Evolutionary conservation across 306 rosid genomes (phyloP).

Genomic region (Cucurbita maxima): DNA sequence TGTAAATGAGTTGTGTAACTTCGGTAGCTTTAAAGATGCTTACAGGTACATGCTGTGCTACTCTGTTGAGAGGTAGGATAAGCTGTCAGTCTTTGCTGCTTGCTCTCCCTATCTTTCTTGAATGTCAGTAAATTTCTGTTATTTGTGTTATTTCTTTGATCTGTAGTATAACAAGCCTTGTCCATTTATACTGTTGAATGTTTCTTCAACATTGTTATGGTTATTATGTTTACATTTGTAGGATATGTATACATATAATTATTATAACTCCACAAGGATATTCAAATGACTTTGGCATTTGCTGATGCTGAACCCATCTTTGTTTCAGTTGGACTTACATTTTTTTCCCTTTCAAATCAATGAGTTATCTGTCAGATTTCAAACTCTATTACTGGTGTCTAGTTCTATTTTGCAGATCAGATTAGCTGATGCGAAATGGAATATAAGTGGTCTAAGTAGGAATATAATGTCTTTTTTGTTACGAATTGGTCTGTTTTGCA

Average conservation of each 20-base stretch:
- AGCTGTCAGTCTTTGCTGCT: conserved; percentile 76
- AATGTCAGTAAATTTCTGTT: conserved; percentile 55
- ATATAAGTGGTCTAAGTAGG: background rate
- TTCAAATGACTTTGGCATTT: background rate
- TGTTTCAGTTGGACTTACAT: background rate
- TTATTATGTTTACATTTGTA: background rate
- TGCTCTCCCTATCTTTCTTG: conserved; percentile 57
- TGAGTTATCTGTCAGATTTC: background rate
- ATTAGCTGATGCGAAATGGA: background rate
- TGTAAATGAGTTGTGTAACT: conserved; percentile 26
- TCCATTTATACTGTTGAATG: conserved; percentile 4
- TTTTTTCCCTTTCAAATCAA: background rate
- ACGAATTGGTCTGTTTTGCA: background rate
- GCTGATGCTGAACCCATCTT: background rate
- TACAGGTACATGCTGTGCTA: conserved; percentile 74
- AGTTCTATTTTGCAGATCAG: background rate
- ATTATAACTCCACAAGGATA: background rate
- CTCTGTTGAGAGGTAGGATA: conserved; percentile 76
- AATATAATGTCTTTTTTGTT: background rate
- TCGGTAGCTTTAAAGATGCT: conserved; percentile 66
- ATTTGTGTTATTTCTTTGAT: conserved; percentile 22
- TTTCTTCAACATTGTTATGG: background rate
- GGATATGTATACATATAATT: background rate
- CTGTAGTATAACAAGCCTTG: conserved; percentile 1
- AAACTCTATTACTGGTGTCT: background rate